Base-by-base conservation (phyloP, 2,329 filamentous ascomycete genomes). In the Stenocarpella maydis region DNA sequence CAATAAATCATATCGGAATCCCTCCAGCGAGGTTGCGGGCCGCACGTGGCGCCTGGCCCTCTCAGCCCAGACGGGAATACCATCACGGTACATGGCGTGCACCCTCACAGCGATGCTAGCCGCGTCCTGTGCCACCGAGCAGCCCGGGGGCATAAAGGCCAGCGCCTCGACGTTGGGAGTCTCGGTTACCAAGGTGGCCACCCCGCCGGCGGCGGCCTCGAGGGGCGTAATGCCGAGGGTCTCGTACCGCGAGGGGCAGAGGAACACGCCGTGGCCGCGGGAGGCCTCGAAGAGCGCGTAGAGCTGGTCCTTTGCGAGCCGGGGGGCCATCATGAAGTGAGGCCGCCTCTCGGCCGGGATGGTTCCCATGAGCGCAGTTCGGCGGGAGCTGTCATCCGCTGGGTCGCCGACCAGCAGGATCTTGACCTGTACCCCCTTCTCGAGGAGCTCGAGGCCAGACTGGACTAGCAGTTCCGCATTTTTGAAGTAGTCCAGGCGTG, bases 401-500 rank as follows among this genome's bases (percentile, higher is more conserved):
- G 54, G 54, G 54, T 60, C 54, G 2, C 54, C 54, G 15, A 60
- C 39, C 10, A 60, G 9, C 10, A 60, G 54, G 7, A 19, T 28
- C 24, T 24, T n/a, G 37, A 45, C 37, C 7, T 21, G 1, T 21
- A n/a, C 17, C 8, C 54, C 54, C 24, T 12, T 14, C 17, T 60
- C 37, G 24, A 60, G 54, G 12, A 60, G 54, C 24, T 28, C 37
- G 39, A 60, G 37, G 37, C 54, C 54, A 39, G 54, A 43, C 21
- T 60, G 37, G 24, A 60, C 17, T 60, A 28, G 9, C 24, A 43
- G 37, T n/a, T 60, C 54, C 24, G 8, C 39, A 9, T 60, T 60
- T 43, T 60, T 60, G 37, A 60, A 60, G 54, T 60, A 60, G 54
- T 60, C 54, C 17, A 60, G 54, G 37, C 54, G 54, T 2, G 54